Percentiles rank a stretch among this genome's conserved stretches.
phyloP scores from a whole-genome alignment of 2,329 filamentous ascomycete species.

The Hypoxylon sp. region DNA sequence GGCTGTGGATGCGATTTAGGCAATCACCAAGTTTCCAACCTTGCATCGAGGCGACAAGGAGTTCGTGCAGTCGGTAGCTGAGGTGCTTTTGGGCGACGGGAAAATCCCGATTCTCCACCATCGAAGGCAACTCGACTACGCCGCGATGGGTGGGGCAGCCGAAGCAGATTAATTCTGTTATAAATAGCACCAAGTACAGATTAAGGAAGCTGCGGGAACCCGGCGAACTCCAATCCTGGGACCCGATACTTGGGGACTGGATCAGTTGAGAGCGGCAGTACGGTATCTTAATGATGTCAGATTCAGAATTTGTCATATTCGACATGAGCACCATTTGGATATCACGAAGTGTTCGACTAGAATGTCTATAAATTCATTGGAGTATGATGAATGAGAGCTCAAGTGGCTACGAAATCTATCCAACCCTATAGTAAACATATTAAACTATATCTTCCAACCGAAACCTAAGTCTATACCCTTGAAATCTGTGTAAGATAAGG shows the following conservation, averaged over 20 bases:
- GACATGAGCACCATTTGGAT: neutral
- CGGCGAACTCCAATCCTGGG: neutral
- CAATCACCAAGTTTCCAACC: too few species aligned
- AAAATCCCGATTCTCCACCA: too few species aligned
- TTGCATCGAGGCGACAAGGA: too few species aligned
- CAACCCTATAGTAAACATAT: neutral
- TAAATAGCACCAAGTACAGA: too few species aligned
- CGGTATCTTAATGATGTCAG: neutral
- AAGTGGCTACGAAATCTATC: neutral
- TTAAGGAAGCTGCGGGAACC: too few species aligned
- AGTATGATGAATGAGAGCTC: neutral
- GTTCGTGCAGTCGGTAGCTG: too few species aligned
- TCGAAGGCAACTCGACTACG: too few species aligned
- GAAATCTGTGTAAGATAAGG: neutral
- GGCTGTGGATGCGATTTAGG: too few species aligned
- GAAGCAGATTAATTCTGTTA: too few species aligned
- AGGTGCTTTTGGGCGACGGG: too few species aligned
- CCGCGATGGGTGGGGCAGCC: too few species aligned
- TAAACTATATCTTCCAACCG: neutral
- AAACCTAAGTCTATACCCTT: neutral
- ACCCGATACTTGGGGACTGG: neutral
- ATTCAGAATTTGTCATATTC: neutral
- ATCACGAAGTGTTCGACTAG: neutral
- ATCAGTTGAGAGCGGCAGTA: neutral
- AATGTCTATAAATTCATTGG: neutral